Evolutionary conservation across 257 asterid species (phyloP).

Genomic region (Jaltomata sinuosa): DNA sequence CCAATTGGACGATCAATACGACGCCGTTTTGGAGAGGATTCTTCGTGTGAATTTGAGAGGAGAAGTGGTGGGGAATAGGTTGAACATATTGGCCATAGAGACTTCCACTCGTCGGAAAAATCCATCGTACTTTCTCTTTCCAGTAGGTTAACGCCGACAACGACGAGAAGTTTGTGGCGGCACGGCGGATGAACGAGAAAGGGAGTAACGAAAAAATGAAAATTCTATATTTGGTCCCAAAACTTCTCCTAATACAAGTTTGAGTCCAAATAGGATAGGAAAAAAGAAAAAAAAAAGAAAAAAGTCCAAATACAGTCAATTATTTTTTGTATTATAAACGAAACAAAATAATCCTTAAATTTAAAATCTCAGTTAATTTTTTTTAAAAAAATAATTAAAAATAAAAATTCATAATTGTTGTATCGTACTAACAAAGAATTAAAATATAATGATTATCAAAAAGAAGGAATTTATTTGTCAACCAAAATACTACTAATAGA

Average conservation of each 20-base stretch:
- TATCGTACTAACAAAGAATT: no score
- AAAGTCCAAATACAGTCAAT: no score
- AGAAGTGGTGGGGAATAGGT: slow-evolving; percentile 44
- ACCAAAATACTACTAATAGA: no score
- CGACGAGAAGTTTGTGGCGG: not conserved
- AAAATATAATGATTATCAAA: no score
- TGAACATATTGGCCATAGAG: slow-evolving; percentile 42
- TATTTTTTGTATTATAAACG: no score
- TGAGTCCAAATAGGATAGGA: not conserved
- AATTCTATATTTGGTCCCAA: not conserved
- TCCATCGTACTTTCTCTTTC: slow-evolving; percentile 17
- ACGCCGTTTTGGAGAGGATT: slow-evolving; percentile 3
- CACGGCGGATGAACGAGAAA: not conserved
- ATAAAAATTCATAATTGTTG: no score
- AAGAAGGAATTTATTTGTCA: no score
- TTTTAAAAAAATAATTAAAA: no score
- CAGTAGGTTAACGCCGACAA: not conserved
- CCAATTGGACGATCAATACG: slow-evolving; percentile 19
- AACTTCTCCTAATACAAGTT: not conserved
- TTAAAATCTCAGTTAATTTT: no score
- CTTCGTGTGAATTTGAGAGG: slow-evolving; percentile 3
- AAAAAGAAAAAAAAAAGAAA: no score
- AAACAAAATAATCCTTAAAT: no score
- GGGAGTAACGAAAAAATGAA: not conserved
- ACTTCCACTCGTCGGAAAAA: slow-evolving; percentile 57